phyloP scores from a whole-genome alignment of 768 basidiomycete species.

The Lactarius evosmus region DNA sequence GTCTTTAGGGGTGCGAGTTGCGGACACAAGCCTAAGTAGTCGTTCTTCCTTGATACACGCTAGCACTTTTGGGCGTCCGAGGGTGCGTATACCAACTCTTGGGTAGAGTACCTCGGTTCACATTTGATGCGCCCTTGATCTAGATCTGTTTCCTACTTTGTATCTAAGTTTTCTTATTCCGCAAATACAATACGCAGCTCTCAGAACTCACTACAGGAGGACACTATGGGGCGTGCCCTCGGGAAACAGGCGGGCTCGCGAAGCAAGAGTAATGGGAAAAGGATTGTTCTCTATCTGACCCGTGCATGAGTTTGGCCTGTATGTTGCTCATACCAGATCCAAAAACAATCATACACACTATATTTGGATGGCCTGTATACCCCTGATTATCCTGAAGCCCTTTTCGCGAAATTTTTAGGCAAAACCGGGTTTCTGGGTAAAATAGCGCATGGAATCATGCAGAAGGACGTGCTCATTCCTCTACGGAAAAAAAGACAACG shows the following conservation, averaged over 20 bases:
- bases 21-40: too few relatives aligned
- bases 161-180: too few relatives aligned
- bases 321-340: background rate
- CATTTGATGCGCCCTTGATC: too few relatives aligned
- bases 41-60: too few relatives aligned
- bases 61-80: too few relatives aligned
- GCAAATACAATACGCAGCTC: slow-evolving; percentile 32
- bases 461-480: background rate
- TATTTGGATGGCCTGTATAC: background rate
- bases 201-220: slow-evolving; percentile 75
- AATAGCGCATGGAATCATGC: background rate
- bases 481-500: background rate
- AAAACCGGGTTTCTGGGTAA: background rate
- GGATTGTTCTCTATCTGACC: background rate
- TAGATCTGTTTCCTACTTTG: too few relatives aligned
- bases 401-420: too few relatives aligned
- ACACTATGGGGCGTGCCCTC: slow-evolving; percentile 65
- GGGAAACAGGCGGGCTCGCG: slow-evolving; percentile 56
- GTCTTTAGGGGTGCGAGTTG: too few relatives aligned
- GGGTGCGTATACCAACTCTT: too few relatives aligned
- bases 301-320: background rate
- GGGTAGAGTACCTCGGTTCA: too few relatives aligned
- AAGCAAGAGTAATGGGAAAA: slow-evolving; percentile 44
- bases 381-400: background rate
- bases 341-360: background rate